Conservation (phyloP, 2,329 filamentous ascomycete genomes). For the Penicillium sp. region DNA sequence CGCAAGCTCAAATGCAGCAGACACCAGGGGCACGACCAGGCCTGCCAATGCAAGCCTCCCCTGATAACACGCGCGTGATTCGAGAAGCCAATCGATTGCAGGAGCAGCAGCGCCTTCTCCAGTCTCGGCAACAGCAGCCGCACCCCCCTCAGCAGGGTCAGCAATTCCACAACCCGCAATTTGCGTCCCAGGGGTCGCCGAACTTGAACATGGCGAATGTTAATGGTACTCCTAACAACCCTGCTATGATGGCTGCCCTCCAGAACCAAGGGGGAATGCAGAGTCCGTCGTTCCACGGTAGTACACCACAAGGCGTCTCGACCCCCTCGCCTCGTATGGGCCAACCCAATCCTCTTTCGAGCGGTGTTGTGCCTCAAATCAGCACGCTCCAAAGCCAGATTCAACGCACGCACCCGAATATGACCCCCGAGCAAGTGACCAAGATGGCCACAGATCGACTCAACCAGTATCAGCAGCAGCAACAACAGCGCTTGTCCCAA, state of each 20-base stretch:
- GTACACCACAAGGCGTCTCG: conserved; percentile 40
- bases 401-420: conserved; percentile 50
- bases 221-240: conserved; percentile 41
- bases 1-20: conserved; percentile 59
- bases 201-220: conserved; percentile 45
- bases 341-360: conserved; percentile 52
- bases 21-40: conserved; percentile 38
- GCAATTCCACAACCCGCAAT: conserved; percentile 42
- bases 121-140: conserved; percentile 47
- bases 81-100: conserved; percentile 49
- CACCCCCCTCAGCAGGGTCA: conserved; percentile 34
- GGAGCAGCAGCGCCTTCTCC: conserved; percentile 60
- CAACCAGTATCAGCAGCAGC: conserved; percentile 47
- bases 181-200: conserved; percentile 42
- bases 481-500: conserved; percentile 50
- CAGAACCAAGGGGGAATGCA: conserved; percentile 44
- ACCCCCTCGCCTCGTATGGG: conserved; percentile 49
- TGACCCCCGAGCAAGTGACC: conserved; percentile 54
- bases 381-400: conserved; percentile 54
- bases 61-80: conserved; percentile 48
- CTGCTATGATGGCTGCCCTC: conserved; percentile 46
- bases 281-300: conserved; percentile 45
- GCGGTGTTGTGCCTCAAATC: conserved; percentile 55
- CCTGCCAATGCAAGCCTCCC: conserved; percentile 55
- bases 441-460: conserved; percentile 53